Base-by-base conservation (phyloP, 371 early-diverging fungal species). In the Rhizopus delemar region DNA sequence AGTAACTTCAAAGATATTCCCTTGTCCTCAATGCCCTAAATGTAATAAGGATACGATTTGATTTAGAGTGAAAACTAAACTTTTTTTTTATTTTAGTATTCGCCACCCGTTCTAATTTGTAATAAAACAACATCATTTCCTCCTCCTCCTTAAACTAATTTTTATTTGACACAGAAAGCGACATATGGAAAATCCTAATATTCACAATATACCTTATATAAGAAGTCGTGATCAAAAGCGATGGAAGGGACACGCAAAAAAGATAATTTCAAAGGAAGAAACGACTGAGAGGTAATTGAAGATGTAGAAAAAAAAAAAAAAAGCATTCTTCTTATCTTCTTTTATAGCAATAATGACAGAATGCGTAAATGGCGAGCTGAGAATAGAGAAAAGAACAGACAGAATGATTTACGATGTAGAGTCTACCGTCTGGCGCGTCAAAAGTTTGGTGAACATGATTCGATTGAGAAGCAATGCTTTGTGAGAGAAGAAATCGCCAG, bases 311-410 rank as follows among this genome's bases (percentile, higher is more conserved):
- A 2, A 22, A 22, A 22, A 22, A 22, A 22, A 22, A 2, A 22
- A 22, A 22, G 2, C 22, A 22, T 22, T 22, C 22, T 22, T 22
- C 22, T 22, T 22, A 22, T 22, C 54, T 32, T 32, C 51, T 51
- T 46, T 31, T 57, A 43, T 53, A 61, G 57, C 16, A 61, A 56
- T 50, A 56, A 49, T 59, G 68, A 61, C 58, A 67, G 86, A 53
- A 85, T 85, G 86, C 77, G 86, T n/a, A 70, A 83, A 53, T 85
- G 86, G 86, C 54, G 86, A 36, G 78, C 86, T n/a, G 80, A 82
- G 57, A 85, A 85, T 43, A 70, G 80, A 52, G 86, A 85, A 50
- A 85, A 85, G 53, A 85, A 88, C 57, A 71, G 82, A 51, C 76
- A 84, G 48, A 88, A 88, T 57, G 89, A 88, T 53, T 68, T 87